phyloP scores from a whole-genome alignment of 1,284 basidiomycete genomes.

The Mrakiaceae sp. region DNA sequence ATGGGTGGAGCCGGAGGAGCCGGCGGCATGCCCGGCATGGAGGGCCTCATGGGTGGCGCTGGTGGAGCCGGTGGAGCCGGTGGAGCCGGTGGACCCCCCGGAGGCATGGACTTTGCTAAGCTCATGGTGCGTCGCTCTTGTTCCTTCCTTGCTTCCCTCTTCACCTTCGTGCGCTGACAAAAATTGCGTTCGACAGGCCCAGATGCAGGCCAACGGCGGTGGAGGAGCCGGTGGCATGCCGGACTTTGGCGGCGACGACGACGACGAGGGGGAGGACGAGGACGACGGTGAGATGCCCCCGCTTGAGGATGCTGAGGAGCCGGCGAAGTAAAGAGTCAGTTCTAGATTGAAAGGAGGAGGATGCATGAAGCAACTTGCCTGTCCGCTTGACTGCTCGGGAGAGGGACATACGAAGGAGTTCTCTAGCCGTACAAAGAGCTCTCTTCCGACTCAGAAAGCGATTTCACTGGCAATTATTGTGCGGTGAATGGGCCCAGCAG shows the following conservation, averaged over 20 bases:
- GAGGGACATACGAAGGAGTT: no score
- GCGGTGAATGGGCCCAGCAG: no score
- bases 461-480: no score
- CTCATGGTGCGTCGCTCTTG: constrained; percentile 24
- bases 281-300: constrained; percentile 37
- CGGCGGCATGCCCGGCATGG: constrained; percentile 43
- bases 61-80: constrained; percentile 28
- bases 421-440: no score
- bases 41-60: constrained; percentile 38
- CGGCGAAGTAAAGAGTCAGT: no score
- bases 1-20: constrained; percentile 32
- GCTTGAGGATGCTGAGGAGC: no score
- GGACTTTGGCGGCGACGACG: constrained; percentile 27
- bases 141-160: constrained; percentile 25
- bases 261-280: constrained; percentile 27
- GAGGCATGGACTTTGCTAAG: constrained; percentile 25
- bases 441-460: no score
- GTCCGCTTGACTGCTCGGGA: no score
- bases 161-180: constrained; percentile 9
- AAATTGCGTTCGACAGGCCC: background rate
- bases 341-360: no score
- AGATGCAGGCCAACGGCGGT: constrained; percentile 21
- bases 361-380: no score
- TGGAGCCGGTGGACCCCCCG: constrained; percentile 30
- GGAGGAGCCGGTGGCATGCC: constrained; percentile 28